Evolutionary conservation across 2,329 filamentous ascomycete genomes (phyloP).

Genomic region (Paracamarosporium sp.): DNA sequence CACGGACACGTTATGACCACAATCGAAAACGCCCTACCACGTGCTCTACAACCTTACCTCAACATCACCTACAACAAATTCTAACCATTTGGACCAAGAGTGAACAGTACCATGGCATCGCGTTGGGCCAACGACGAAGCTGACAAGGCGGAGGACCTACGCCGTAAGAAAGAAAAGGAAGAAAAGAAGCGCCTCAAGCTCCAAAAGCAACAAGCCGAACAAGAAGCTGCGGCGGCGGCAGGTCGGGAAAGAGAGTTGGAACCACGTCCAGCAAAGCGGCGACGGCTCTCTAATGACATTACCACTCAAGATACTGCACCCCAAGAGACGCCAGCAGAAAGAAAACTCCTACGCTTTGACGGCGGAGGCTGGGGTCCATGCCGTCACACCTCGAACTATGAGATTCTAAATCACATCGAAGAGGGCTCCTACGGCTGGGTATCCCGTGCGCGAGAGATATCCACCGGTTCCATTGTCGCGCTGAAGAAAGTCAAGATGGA

Average conservation of each 20-base stretch:
- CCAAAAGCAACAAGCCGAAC: slow-evolving; percentile 76
- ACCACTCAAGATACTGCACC: slow-evolving; percentile 22
- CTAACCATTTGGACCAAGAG: not conserved
- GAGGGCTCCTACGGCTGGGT: slow-evolving; percentile 97
- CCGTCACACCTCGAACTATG: slow-evolving; percentile 84
- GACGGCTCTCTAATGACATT: slow-evolving; percentile 64
- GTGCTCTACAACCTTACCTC: slow-evolving; percentile 12
- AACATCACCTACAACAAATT: slow-evolving; percentile 1
- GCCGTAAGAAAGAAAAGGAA: slow-evolving; percentile 82
- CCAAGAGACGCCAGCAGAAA: slow-evolving; percentile 40
- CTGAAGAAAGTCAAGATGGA: slow-evolving; percentile 95
- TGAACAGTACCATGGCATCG: slow-evolving; percentile 62
- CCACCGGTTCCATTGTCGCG: slow-evolving; percentile 82
- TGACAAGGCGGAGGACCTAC: slow-evolving; percentile 75
- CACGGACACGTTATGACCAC: not conserved
- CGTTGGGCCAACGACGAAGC: slow-evolving; percentile 89
- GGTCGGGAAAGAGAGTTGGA: slow-evolving; percentile 32
- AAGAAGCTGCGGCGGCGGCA: slow-evolving; percentile 52
- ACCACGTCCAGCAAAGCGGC: slow-evolving; percentile 61
- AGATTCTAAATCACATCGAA: slow-evolving; percentile 94
- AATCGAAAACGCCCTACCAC: slow-evolving; percentile 16
- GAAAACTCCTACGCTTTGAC: slow-evolving; percentile 75
- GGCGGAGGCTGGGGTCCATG: slow-evolving; percentile 72
- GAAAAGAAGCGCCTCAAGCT: slow-evolving; percentile 85
- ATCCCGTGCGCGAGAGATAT: slow-evolving; percentile 77